Evolutionary conservation across 2,329 filamentous ascomycete genomes (phyloP), one percentile per base, ranked within the genome.

Genomic region (Colletotrichum scovillei): DNA sequence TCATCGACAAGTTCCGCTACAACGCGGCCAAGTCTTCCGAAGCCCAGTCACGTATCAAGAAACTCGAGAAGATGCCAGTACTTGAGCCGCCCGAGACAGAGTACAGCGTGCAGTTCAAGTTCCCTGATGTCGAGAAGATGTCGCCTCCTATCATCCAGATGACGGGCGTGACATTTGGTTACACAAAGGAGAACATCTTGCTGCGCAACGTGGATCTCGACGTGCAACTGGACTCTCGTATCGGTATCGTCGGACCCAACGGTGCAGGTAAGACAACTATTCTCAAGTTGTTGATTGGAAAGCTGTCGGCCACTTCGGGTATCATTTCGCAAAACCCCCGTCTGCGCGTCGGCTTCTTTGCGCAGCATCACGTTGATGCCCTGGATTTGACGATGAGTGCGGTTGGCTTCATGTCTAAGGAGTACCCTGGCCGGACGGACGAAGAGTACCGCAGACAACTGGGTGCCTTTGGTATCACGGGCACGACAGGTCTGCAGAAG

Each of bases 1-100:
- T 99, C 84, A 99, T 99, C 85, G 97, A 99, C 89, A 99, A 99
- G 86, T 99, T 99, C 89, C 92, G 97, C 66, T 99, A 99, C 89
- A 99, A 99, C 81, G 97, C 97, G 32, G 97, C 96, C 80, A 99
- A 99, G 84, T 98, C 97, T 0, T 98, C 96, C 9, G 97, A 99
- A 87, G 97, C 97, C 1, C 97, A 99, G 81, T 98, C 96, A 0
- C 92, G 97, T 80, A 98, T 99, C 90, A 99, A 99, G 89, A 99
- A 99, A 82, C 88, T 99, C 75, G 97, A 99, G 84, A 95, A 94
- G 80, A 98, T 99, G 94, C 97, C 97, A 1, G 87, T 98, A 1
- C 89, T 99, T 65, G 93, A 97, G 78, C 82, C 95, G 0, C 97
- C 97, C 6, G 97, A 99, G 86, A 91, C 92, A 73, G 96, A 98